Evolutionary conservation across 441 rosid genomes (phyloP).

Genomic region (Populus trichocarpa): DNA sequence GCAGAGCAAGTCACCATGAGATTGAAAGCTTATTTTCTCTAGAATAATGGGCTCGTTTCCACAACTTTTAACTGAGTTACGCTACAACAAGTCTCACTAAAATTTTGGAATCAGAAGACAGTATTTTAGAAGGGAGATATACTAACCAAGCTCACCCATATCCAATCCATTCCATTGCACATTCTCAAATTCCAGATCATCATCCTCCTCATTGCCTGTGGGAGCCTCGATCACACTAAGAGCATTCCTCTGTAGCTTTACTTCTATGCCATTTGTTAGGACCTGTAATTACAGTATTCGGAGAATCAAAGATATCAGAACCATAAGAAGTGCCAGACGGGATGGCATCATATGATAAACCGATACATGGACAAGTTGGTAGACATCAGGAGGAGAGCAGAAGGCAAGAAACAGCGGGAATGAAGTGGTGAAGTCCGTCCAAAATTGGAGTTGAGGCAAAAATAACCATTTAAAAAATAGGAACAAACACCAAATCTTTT

Average conservation of each 20-base stretch:
- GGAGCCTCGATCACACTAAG: conserved; percentile 95
- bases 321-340: background rate
- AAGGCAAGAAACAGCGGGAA: background rate
- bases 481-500: background rate
- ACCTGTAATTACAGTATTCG: conserved; percentile 47
- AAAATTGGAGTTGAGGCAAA: background rate
- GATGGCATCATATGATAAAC: background rate
- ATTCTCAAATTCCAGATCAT: conserved; percentile 60
- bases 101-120: background rate
- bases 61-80: background rate
- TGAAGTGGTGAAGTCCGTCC: background rate
- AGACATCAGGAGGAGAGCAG: background rate
- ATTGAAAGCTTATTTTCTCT: background rate
- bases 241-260: conserved; percentile 93
- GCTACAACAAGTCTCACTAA: background rate
- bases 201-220: conserved; percentile 83
- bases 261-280: conserved; percentile 94
- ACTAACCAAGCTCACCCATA: conserved; percentile 46
- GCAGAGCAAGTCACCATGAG: background rate
- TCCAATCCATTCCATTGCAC: conserved; percentile 68
- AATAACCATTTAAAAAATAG: too few species aligned
- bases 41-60: background rate
- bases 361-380: background rate
- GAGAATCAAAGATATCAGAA: conserved; percentile 7
- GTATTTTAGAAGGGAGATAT: background rate